phyloP scores from a whole-genome alignment of 495 filamentous ascomycete genomes.

The Penicillium coprophilum region DNA sequence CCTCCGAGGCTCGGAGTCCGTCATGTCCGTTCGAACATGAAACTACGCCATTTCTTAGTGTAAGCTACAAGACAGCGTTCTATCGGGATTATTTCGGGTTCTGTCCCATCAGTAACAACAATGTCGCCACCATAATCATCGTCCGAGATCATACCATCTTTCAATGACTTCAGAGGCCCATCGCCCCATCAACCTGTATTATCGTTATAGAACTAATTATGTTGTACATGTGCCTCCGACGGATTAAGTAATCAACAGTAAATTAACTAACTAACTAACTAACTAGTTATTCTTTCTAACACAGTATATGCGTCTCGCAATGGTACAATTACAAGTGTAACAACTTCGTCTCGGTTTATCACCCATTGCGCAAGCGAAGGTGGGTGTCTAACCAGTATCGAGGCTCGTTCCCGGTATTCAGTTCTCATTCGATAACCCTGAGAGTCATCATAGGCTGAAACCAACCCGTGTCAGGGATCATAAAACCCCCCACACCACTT shows the following conservation, averaged over 20 bases:
- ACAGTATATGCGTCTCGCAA: neutral
- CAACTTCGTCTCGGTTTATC: neutral
- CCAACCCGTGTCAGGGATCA: neutral
- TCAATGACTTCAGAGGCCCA: neutral
- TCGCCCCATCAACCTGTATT: no score
- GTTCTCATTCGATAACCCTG: neutral
- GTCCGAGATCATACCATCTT: neutral
- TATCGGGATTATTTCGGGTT: constrained; percentile 4
- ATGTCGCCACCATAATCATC: constrained; percentile 1
- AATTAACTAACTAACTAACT: no score
- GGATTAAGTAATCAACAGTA: no score
- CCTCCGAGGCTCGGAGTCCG: constrained; percentile 7
- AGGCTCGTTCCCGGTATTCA: neutral
- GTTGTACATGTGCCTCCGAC: no score
- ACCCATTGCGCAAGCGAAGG: neutral
- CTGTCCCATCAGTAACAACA: no score
- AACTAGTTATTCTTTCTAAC: no score
- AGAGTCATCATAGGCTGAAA: neutral
- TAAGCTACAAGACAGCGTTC: neutral
- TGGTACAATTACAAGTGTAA: neutral
- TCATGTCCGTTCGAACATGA: neutral
- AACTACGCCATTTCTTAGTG: neutral
- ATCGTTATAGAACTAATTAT: no score
- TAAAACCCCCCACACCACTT: neutral
- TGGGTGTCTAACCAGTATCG: neutral